Evolutionary conservation across 2,329 filamentous ascomycete genomes (phyloP).

Genomic region (Sporothrix euskadiensis): DNA sequence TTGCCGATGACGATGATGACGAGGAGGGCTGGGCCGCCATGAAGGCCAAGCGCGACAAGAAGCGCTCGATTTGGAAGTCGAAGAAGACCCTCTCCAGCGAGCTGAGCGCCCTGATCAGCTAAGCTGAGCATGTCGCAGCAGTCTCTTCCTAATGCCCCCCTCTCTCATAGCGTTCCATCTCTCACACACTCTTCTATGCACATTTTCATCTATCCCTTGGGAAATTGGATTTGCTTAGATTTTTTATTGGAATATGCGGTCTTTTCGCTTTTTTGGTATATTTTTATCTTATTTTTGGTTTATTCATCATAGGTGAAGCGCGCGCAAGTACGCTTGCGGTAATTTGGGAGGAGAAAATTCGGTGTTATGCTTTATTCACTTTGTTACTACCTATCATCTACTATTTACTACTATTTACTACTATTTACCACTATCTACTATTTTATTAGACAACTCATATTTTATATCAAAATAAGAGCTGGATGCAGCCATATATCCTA

Average conservation of each 20-base stretch:
- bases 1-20: conserved; percentile 55
- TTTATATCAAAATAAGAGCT: not conserved
- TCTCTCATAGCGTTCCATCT: not conserved
- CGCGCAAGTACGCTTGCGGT: conserved; percentile 16
- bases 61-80: conserved; percentile 63
- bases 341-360: not conserved
- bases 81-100: conserved; percentile 58
- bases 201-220: not conserved
- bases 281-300: conserved; percentile 15
- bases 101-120: conserved; percentile 51
- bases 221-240: not conserved
- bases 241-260: not conserved
- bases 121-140: conserved; percentile 21
- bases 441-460: not conserved
- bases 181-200: not conserved
- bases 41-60: conserved; percentile 68
- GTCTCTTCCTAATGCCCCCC: not conserved
- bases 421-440: too few relatives aligned
- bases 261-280: conserved; percentile 25
- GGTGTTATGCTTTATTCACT: not conserved
- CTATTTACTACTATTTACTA: too few relatives aligned
- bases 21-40: conserved; percentile 70
- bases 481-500: not conserved
- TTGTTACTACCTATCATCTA: not conserved
- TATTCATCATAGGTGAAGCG: conserved; percentile 11